Conservation (phyloP, 345 rosid genomes). For the Citrus mangshanensis region DNA sequence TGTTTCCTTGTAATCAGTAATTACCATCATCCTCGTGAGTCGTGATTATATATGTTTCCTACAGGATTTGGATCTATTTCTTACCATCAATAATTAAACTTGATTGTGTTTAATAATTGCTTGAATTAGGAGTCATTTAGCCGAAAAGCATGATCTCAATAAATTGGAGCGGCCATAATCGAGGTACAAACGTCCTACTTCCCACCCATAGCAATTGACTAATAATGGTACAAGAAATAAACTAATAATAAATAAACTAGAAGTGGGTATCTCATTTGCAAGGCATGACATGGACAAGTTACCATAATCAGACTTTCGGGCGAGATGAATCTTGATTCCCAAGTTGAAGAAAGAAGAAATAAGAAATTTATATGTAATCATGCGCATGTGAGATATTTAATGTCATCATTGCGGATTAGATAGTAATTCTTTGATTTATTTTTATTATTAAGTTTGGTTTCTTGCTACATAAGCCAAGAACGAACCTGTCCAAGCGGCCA, state of each 20-base stretch:
- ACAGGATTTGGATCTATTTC: neutral
- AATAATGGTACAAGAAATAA: neutral
- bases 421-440: neutral
- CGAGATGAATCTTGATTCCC: neutral
- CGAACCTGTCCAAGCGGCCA: neutral
- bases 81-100: neutral
- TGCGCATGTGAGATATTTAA: conserved; percentile 9
- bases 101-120: neutral
- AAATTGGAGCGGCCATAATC: neutral
- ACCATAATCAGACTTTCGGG: too few species aligned
- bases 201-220: neutral
- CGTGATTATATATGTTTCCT: neutral
- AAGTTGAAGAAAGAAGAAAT: neutral
- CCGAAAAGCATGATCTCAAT: neutral
- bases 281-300: neutral
- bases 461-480: neutral
- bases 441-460: neutral
- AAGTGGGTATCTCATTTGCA: too few species aligned
- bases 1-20: neutral
- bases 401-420: neutral
- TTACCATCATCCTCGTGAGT: neutral
- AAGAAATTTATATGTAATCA: neutral
- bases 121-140: neutral
- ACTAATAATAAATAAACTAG: neutral
- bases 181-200: neutral